Conservation (phyloP, 2,329 filamentous ascomycete genomes). For the Fusarium equiseti region DNA sequence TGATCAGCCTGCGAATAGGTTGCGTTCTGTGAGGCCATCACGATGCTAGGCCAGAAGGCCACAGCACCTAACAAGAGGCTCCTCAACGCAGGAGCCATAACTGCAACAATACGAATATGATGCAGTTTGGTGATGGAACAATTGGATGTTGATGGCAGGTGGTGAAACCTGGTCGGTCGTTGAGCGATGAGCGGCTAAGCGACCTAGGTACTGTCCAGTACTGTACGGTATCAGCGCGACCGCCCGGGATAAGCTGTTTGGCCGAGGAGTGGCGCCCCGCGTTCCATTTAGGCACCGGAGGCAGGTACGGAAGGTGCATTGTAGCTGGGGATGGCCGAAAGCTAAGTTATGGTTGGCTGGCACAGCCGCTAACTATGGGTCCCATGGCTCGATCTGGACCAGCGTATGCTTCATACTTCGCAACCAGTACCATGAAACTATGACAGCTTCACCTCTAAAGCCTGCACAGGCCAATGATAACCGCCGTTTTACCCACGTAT, state of each 20-base stretch:
- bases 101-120: constrained; percentile 44
- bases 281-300: constrained; percentile 37
- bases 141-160: constrained; percentile 30
- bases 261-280: constrained; percentile 46
- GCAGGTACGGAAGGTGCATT: constrained; percentile 35
- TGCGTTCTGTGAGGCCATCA: constrained; percentile 58
- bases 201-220: background rate
- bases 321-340: background rate
- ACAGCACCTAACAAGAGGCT: constrained; percentile 57
- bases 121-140: constrained; percentile 33
- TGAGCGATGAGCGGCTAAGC: constrained; percentile 10
- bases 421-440: constrained; percentile 23
- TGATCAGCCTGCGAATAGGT: constrained; percentile 73
- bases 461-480: constrained; percentile 22
- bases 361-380: constrained; percentile 36
- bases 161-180: constrained; percentile 33
- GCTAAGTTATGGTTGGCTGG: constrained; percentile 18
- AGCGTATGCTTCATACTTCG: constrained; percentile 7
- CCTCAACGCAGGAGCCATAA: constrained; percentile 57
- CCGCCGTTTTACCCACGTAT: constrained; percentile 5
- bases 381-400: constrained; percentile 27
- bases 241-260: constrained; percentile 44
- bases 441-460: constrained; percentile 26
- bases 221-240: constrained; percentile 33
- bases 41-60: constrained; percentile 56